phyloP scores from a whole-genome alignment of 495 filamentous ascomycete species.

The Hypoxylon perforatum region DNA sequence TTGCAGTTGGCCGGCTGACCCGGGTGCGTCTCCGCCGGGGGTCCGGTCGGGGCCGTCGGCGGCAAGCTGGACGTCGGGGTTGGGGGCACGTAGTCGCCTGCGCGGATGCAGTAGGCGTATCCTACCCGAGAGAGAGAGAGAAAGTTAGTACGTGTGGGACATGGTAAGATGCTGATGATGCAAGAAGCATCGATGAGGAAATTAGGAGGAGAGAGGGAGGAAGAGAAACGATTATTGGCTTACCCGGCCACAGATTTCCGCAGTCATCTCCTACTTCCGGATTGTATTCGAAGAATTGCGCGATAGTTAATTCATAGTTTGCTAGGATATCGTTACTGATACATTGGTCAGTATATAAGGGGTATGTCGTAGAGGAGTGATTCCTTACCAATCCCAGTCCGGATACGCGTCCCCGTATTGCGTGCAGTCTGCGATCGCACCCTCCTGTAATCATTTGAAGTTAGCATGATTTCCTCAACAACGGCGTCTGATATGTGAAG shows the following conservation, averaged over 20 bases:
- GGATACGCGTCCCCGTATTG: not conserved
- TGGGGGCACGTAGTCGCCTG: not conserved
- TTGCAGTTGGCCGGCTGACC: constrained; percentile 20
- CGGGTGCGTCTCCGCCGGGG: not conserved
- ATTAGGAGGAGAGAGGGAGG: not conserved
- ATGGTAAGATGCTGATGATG: not conserved
- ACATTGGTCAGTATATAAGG: not conserved
- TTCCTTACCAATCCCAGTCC: not conserved
- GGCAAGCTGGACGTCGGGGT: not conserved
- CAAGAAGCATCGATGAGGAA: not conserved
- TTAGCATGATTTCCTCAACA: not conserved
- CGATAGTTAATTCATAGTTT: not conserved
- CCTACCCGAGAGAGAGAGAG: not conserved
- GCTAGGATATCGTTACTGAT: not conserved
- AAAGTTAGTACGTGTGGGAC: not conserved
- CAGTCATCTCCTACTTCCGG: not conserved
- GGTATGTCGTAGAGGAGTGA: not conserved
- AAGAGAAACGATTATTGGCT: not conserved
- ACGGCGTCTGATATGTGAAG: not conserved
- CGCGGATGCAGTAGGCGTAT: not conserved
- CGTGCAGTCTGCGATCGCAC: not conserved
- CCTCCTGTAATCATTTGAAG: not conserved
- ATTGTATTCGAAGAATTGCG: not conserved
- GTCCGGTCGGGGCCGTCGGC: not conserved
- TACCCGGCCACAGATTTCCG: not conserved